Evolutionary conservation across 2,329 filamentous ascomycete genomes (phyloP), one percentile per base, ranked within the genome.

Genomic region (Diaporthe velutina): DNA sequence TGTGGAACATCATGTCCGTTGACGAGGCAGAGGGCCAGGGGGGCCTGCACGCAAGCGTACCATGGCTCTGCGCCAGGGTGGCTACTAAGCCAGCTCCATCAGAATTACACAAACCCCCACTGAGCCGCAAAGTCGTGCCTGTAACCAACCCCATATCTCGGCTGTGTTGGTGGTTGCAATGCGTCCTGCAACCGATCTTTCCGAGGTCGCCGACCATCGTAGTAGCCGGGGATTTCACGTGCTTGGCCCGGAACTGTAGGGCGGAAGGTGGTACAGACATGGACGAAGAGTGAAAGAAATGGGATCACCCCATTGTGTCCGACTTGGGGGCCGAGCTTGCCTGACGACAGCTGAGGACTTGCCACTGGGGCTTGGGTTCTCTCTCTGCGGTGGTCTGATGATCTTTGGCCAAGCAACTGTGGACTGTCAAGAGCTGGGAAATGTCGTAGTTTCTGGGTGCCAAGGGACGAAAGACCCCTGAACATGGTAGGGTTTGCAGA

Each of bases 141-240:
- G 64, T 19, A n/a, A 33, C 30, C 12, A 38, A 13, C 25, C 52
- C 22, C 64, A 52, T 25, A 40, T 52, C 19, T 67, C 22, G 61
- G 42, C 45, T 52, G 48, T 33, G 40, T 42, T 64, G 28, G 60
- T 48, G 4, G 40, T n/a, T n/a, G 60, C 40, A 42, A 45, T 28
- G 28, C 28, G 25, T 19, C 13, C 15, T 54, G 25, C 25, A 45
- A 67, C 64, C 22, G 45, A 35, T 50, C 45, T 52, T 40, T 28
- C 64, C 64, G 64, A 67, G 64, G 64, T 67, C 64, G 64, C 64
- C 64, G 45, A 67, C 64, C 45, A 52, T 25, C 48, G 10, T 38
- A 52, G 48, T 45, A n/a, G 45, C 33, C 30, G 64, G 48, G 28
- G 30, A 52, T 52, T 13, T 19, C 45, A 50, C 45, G 64, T 67